Evolutionary conservation across 2,329 filamentous ascomycete genomes (phyloP).

Genomic region (Beauveria brongniartii): DNA sequence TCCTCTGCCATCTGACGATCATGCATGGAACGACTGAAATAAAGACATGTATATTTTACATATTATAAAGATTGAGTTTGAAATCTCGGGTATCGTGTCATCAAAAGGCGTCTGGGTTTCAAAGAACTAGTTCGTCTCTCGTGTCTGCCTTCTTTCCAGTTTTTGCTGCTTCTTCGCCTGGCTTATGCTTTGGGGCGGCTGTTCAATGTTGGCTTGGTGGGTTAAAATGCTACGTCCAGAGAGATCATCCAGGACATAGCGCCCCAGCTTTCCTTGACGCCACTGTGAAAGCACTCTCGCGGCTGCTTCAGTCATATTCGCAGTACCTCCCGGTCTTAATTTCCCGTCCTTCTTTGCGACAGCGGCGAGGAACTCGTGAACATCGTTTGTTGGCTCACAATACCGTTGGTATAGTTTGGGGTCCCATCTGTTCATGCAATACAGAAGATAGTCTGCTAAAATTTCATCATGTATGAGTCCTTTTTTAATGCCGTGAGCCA

Average conservation of each 20-base stretch:
- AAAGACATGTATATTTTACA: background rate
- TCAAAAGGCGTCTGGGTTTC: background rate
- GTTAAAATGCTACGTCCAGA: slow-evolving; percentile 45
- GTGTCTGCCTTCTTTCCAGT: slow-evolving; percentile 41
- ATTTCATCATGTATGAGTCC: slow-evolving; percentile 70
- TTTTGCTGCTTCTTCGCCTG: slow-evolving; percentile 63
- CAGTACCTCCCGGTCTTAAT: slow-evolving; percentile 62
- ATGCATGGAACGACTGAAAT: background rate
- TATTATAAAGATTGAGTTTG: background rate
- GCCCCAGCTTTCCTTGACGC: slow-evolving; percentile 67
- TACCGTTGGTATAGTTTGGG: slow-evolving; percentile 55
- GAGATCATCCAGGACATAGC: slow-evolving; percentile 73
- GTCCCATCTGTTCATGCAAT: slow-evolving; percentile 64
- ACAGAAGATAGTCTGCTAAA: slow-evolving; percentile 85
- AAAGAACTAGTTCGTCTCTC: background rate
- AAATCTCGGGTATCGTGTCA: slow-evolving; percentile 7
- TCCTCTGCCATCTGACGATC: background rate
- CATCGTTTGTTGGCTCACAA: slow-evolving; percentile 71
- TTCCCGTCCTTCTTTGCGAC: slow-evolving; percentile 71
- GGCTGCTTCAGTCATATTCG: slow-evolving; percentile 65
- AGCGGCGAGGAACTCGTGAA: slow-evolving; percentile 60
- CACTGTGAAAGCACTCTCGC: slow-evolving; percentile 76
- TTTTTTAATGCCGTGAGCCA: slow-evolving; percentile 87
- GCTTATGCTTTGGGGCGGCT: slow-evolving; percentile 51
- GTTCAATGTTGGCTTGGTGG: slow-evolving; percentile 39